Evolutionary conservation across 805 yeast species (phyloP), one percentile per base, ranked within the genome.

Genomic region (Metschnikowia kunwiensis): DNA sequence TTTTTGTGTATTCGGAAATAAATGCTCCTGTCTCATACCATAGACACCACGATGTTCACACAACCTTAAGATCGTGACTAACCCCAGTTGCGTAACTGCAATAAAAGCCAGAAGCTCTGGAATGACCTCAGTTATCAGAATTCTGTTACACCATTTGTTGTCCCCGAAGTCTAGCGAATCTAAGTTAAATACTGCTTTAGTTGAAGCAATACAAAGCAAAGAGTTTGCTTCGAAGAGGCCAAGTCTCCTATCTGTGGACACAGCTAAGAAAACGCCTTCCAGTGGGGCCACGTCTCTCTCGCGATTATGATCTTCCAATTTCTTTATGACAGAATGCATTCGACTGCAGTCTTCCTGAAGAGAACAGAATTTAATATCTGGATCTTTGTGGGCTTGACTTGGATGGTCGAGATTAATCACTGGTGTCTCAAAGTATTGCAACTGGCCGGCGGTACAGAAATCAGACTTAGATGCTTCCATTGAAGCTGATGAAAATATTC

Each of bases 1-100:
- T 10, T 51, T 47, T 7, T 50, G 33, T 3, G 62, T 61, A 42
- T 64, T 58, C 8, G 74, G 72, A 28, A 68, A 65, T 2, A 66
- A 34, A 42, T 64, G 62, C 37, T 68, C 74, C 39, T 68, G 72
- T 22, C 72, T 47, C 70, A 68, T 63, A 4, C 68, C 72, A 31
- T 45, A 57, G 0, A 68, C 48, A 2, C 70, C 72, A 13, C 63
- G 45, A 42, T 56, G 49, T 31, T 55, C 54, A 33, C 72, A 65
- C 16, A 68, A 38, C 10, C 72, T 46, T 56, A 68, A 51, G 5
- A 68, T 49, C 15, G 63, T 43, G 10, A 65, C 58, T 7, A 61
- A 37, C 1, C 74, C 74, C 39, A 55, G 63, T 31, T 68, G 74
- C 2, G 61, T 47, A 0, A 57, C 67, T 0, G 60, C 69, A 7